A percentile compares a stretch with the other conserved stretches of the same genome.
Conservation (phyloP, 2,329 filamentous ascomycete genomes). For the Hortaea sp. region DNA sequence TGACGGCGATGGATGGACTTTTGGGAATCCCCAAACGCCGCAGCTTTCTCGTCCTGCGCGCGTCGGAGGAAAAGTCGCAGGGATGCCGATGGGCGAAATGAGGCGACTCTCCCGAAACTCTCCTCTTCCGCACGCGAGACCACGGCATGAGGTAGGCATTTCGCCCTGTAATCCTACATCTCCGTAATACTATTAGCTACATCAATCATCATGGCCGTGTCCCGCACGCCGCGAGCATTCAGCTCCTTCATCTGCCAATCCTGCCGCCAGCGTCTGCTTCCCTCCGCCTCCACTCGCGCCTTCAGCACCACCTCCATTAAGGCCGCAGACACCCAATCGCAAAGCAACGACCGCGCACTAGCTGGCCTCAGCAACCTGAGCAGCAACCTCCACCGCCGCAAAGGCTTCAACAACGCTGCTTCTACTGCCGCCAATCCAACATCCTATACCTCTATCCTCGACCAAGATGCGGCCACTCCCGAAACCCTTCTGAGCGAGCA, state of each 20-base stretch:
- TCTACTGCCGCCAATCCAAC: background rate
- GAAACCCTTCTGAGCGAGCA: constrained; percentile 6
- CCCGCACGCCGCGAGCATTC: constrained; percentile 17
- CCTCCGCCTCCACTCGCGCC: constrained; percentile 16
- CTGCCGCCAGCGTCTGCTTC: constrained; percentile 24
- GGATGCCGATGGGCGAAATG: background rate
- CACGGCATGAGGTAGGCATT: background rate
- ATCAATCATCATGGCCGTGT: constrained; percentile 11
- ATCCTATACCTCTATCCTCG: background rate
- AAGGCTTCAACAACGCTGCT: constrained; percentile 3
- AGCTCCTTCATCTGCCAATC: constrained; percentile 27
- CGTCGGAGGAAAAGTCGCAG: too few relatives aligned
- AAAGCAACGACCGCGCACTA: background rate
- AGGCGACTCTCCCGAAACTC: constrained; percentile 4
- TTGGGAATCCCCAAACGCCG: background rate
- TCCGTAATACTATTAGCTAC: too few relatives aligned
- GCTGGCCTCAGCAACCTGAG: constrained; percentile 2
- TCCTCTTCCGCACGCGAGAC: constrained; percentile 4
- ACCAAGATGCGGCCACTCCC: background rate
- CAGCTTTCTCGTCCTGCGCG: background rate
- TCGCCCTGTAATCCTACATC: background rate
- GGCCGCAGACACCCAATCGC: constrained; percentile 1
- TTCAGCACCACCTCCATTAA: constrained; percentile 22
- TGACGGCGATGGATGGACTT: too few relatives aligned
- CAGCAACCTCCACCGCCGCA: constrained; percentile 1